A percentile compares a stretch with the other conserved stretches of the same genome.
These are phyloP conservation scores for Scytalidium sp. DNA, from an alignment of 2,329 filamentous ascomycete species.

Conservation along the genomic window DNA sequence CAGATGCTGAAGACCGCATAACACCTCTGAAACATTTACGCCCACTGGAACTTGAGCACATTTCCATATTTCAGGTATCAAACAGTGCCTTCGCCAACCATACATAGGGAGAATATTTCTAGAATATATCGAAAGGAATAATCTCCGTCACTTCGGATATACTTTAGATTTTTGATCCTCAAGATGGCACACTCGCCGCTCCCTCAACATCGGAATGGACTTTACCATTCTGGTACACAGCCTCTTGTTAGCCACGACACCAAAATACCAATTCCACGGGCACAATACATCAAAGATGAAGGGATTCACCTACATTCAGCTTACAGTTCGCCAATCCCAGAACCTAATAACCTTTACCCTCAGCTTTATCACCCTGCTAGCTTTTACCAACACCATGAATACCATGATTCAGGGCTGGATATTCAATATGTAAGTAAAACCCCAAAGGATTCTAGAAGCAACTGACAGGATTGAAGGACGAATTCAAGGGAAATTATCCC, in stretches of 20 bases:
- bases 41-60: background rate
- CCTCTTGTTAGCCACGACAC: constrained; percentile 43
- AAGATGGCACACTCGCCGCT: constrained; percentile 43
- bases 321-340: constrained; percentile 22
- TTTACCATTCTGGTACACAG: constrained; percentile 38
- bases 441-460: background rate
- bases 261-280: constrained; percentile 22
- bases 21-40: background rate
- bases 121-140: background rate
- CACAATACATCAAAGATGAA: constrained; percentile 21
- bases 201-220: constrained; percentile 35
- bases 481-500: constrained; percentile 14
- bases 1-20: background rate
- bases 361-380: constrained; percentile 17
- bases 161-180: constrained; percentile 30
- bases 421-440: constrained; percentile 23
- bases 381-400: constrained; percentile 24
- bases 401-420: constrained; percentile 19
- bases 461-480: constrained; percentile 19
- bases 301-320: constrained; percentile 19
- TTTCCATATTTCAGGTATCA: background rate
- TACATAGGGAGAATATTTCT: background rate
- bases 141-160: background rate
- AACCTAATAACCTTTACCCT: constrained; percentile 13
- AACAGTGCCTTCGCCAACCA: background rate